Evolutionary conservation across 306 rosid species (phyloP), one percentile per base, ranked within the genome.

Genomic region (Datisca glomerata): DNA sequence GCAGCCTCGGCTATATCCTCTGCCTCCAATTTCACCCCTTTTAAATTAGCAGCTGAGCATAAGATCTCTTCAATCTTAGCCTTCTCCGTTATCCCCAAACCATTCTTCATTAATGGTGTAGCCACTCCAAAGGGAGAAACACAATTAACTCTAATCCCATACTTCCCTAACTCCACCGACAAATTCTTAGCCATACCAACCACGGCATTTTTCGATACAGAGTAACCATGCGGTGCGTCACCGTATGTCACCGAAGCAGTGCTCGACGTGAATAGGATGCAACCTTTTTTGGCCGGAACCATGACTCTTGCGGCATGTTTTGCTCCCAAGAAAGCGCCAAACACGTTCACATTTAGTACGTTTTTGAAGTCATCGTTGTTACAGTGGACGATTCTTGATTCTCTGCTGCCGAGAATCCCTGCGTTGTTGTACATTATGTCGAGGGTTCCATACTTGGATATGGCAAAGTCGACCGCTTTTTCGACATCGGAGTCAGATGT

Each of bases 381-480:
- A 6, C 27, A 41, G 3, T 66, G 73, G 0, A 57, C 10, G 7
- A 80, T 68, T 64, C 7, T 43, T 21, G 41, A 37, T n/a, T 66
- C 53, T 13, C 18, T 33, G 3, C 0, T 12, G 0, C 25, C 73
- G 0, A 0, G 0, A 12, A 57, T 22, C 1, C 71, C 85, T 0
- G 85, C 81, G 3, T 80, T 80, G 49, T 72, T 80, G 29, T 53
- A 39, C 85, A 80, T 72, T 42, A 75, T 72, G 22, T 80, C 92
- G 0, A 75, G 68, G 55, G 60, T 65, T 5, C 81, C 92, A 1
- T 68, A 29, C 14, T 59, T 41, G 9, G 64, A 32, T 17, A 65
- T 31, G 2, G 71, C 55, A 0, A 27, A 18, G 29, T 72, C 33
- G 0, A 80, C 76, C 0, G 60, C 67, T 3, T 54, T 65, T 55